Percentiles rank a stretch among this genome's conserved stretches.
phyloP scores from a whole-genome alignment of 1,139 yeast species.

The Kodamaea sp. region DNA sequence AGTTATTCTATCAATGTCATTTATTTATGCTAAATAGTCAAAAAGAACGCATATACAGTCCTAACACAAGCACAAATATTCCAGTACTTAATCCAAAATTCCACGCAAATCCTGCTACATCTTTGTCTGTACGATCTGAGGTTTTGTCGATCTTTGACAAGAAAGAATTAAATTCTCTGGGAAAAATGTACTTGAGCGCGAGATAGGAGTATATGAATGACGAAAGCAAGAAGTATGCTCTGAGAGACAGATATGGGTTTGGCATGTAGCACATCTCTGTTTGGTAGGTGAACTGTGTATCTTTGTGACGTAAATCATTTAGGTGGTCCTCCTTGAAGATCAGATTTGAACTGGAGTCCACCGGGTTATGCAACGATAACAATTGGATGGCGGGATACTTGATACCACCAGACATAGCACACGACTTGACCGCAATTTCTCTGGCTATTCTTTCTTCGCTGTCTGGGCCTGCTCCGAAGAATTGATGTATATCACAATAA shows the following conservation, averaged over 20 bases:
- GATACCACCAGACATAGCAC: conserved; percentile 93
- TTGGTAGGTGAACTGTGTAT: conserved; percentile 26
- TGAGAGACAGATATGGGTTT: conserved; percentile 58
- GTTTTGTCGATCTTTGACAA: neutral
- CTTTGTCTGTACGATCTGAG: neutral
- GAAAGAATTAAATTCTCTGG: conserved; percentile 2
- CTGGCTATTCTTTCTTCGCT: conserved; percentile 45
- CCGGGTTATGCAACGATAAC: conserved; percentile 63
- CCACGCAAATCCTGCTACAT: conserved; percentile 3
- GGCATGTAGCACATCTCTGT: conserved; percentile 74
- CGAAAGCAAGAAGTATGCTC: conserved; percentile 31
- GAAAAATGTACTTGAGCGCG: conserved; percentile 10
- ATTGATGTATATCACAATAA: conserved; percentile 77
- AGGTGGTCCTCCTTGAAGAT: conserved; percentile 4
- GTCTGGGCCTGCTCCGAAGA: conserved; percentile 32
- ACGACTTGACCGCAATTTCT: conserved; percentile 85
- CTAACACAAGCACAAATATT: conserved; percentile 1
- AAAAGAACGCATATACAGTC: neutral
- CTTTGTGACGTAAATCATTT: conserved; percentile 13
- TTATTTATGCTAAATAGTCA: neutral
- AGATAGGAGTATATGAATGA: conserved; percentile 10
- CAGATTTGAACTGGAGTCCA: conserved; percentile 3
- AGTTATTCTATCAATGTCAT: neutral
- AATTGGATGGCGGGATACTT: conserved; percentile 82
- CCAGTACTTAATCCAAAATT: conserved; percentile 2